Base-by-base conservation (phyloP, 805 yeast genomes). In the Cyberlindnera japonica region DNA sequence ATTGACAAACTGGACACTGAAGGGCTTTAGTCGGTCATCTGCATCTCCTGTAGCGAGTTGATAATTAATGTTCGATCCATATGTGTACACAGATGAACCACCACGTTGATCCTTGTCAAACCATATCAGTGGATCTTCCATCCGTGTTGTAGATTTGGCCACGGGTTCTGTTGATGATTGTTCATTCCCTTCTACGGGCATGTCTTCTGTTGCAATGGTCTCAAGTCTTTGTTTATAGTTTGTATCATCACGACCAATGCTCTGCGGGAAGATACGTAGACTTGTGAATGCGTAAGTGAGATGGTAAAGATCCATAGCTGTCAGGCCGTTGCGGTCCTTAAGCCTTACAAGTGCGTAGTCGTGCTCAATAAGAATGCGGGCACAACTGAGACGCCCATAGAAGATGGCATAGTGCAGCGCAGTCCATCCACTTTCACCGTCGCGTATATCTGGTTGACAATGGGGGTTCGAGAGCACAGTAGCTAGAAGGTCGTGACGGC, bases 391-490 rank as follows among this genome's bases (percentile, higher is more conserved):
- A 40, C 81, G 68, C 24, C 79, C 83, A 46, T 74, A 63, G 48
- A 68, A 75, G 12, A 84, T 63, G 4, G 88, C 77, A 44, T 79
- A 74, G 59, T 90, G 96, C 21, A 90, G 65, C 19, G 87, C 77
- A 31, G 85, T 83, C 83, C 95, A 89, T 2, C 87, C 83, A 55
- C 77, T 86, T 59, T 89, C 96, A 38, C 65, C 66, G 58, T 90
- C 96, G 2, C 67, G 61, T 0, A 72, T 52, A 3, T 62, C 50
- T 2, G 71, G 49, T 38, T 79, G 77, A 17, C 74, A 54, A 14
- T 71, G 69, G 8, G 72, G 68, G 46, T 55, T 71, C 38, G 66
- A 68, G 28, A 83, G 58, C 7, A 83, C 48, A 17, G 64, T 64
- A 8, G 61, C 53, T 14, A 84, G 61, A 19, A 68, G 54, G 40